These are phyloP conservation scores for Hypoxylon sp. DNA, from an alignment of 2,329 filamentous ascomycete genomes.

Conservation along the genomic window DNA sequence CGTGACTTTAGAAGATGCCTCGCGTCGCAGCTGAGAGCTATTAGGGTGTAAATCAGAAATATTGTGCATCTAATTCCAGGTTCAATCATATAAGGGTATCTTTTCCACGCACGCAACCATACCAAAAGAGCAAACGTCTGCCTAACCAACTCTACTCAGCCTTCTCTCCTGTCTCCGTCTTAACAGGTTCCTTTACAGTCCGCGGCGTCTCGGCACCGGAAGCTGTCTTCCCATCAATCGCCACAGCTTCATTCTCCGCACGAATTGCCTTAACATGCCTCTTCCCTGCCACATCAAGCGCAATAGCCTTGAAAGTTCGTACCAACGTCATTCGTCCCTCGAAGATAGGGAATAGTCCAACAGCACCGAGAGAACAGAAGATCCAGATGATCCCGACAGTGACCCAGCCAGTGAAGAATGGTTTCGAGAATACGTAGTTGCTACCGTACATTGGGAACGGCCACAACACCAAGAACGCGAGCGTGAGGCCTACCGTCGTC, in stretches of 20 bases:
- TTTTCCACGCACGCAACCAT: conserved; percentile 16
- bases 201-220: conserved; percentile 39
- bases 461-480: conserved; percentile 85
- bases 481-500: conserved; percentile 73
- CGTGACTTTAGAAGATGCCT: not conserved
- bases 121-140: conserved; percentile 8
- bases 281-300: conserved; percentile 69
- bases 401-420: conserved; percentile 88
- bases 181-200: conserved; percentile 28
- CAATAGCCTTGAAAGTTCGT: conserved; percentile 73
- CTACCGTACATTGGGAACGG: conserved; percentile 92
- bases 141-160: conserved; percentile 9
- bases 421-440: conserved; percentile 84
- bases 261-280: conserved; percentile 52
- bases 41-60: conserved; percentile 4
- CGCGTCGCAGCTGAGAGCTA: not conserved
- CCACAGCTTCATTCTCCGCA: conserved; percentile 47
- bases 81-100: conserved; percentile 34
- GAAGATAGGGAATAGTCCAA: conserved; percentile 85
- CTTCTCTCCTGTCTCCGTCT: conserved; percentile 30
- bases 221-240: conserved; percentile 38
- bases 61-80: not conserved
- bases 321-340: conserved; percentile 80
- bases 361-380: conserved; percentile 78
- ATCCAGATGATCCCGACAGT: conserved; percentile 84